Evolutionary conservation across 495 filamentous ascomycete genomes (phyloP).

Genomic region (Lophiotrema nucula): DNA sequence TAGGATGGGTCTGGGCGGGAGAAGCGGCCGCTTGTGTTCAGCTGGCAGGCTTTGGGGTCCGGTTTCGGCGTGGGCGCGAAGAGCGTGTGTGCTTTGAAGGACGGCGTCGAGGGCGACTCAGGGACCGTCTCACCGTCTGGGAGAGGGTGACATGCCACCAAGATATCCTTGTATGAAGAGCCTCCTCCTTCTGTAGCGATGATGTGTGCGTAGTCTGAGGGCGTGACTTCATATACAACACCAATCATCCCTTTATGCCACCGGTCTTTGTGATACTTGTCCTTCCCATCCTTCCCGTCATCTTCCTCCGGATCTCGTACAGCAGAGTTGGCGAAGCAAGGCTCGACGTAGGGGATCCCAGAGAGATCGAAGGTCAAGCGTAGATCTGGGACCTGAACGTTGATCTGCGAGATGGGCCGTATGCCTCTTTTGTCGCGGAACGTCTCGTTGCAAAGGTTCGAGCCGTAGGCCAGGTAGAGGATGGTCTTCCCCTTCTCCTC

Average conservation of each 20-base stretch:
- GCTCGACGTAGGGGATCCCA: constrained; percentile 82
- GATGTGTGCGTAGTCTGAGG: constrained; percentile 76
- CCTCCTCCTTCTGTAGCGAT: constrained; percentile 90
- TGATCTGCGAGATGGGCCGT: constrained; percentile 70
- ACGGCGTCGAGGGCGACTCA: constrained; percentile 42
- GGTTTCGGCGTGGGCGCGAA: constrained; percentile 47
- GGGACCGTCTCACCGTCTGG: constrained; percentile 29
- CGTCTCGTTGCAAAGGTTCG: constrained; percentile 74
- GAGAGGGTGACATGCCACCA: constrained; percentile 72
- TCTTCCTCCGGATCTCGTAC: constrained; percentile 47
- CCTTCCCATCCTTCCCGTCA: not conserved
- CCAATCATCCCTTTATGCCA: constrained; percentile 84
- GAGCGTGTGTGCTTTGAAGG: constrained; percentile 55
- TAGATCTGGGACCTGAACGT: constrained; percentile 76
- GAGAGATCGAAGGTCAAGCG: constrained; percentile 80
- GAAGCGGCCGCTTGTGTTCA: constrained; percentile 39
- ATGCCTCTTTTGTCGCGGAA: constrained; percentile 77
- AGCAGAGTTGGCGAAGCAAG: constrained; percentile 84
- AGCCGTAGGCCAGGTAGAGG: constrained; percentile 93
- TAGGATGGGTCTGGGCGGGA: constrained; percentile 62
- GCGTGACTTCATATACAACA: constrained; percentile 90
- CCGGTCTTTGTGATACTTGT: constrained; percentile 48
- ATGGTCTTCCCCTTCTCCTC: constrained; percentile 51
- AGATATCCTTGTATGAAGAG: constrained; percentile 73
- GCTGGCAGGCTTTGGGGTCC: constrained; percentile 35